Conservation (phyloP, 148 eudicot species). For the Diospyros lotus region DNA sequence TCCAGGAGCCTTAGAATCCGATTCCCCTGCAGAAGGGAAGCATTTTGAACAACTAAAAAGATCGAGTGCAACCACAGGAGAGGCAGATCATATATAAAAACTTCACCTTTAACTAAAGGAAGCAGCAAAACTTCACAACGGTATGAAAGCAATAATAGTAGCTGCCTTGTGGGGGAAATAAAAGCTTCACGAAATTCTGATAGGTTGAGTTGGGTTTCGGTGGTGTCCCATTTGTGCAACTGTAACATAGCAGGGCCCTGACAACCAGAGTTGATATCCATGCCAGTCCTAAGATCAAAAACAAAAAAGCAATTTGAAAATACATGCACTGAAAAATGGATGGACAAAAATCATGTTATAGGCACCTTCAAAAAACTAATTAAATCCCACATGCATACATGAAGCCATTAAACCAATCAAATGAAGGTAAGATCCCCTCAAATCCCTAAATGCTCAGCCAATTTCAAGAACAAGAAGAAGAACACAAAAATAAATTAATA, state of each 20-base stretch:
- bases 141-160: constrained; percentile 60
- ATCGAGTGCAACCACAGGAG: background rate
- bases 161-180: constrained; percentile 75
- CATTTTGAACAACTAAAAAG: background rate
- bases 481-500: background rate
- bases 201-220: constrained; percentile 35
- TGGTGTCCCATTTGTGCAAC: constrained; percentile 72
- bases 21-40: constrained; percentile 35
- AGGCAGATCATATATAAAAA: constrained; percentile 11
- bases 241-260: constrained; percentile 69
- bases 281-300: background rate
- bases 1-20: constrained; percentile 23
- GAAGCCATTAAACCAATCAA: background rate
- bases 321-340: background rate
- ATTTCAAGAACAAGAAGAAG: background rate
- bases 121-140: constrained; percentile 62
- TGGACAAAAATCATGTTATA: background rate
- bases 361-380: background rate
- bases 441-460: background rate
- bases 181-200: constrained; percentile 77
- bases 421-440: background rate
- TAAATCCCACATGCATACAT: background rate
- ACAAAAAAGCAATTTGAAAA: background rate
- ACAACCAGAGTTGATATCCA: constrained; percentile 18
- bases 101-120: constrained; percentile 58